phyloP scores from a whole-genome alignment of 768 basidiomycete genomes.

The Pulveroboletus sp. region DNA sequence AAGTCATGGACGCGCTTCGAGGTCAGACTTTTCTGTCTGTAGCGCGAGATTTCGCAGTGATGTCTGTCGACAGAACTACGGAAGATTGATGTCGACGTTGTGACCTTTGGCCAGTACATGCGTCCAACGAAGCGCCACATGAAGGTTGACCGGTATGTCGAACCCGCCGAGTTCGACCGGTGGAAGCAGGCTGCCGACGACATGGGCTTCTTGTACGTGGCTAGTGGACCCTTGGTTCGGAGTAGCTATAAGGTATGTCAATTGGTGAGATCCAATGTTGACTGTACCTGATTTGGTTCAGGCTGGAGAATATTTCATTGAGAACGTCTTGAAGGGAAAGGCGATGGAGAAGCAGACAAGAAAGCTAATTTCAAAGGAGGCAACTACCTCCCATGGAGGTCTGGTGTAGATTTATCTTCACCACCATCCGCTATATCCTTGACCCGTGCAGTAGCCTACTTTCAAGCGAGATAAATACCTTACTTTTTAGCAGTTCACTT shows the following conservation, averaged over 20 bases:
- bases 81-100: constrained; percentile 86
- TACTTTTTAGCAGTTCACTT: too few relatives aligned
- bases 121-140: constrained; percentile 97
- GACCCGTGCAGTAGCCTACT: too few relatives aligned
- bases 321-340: constrained; percentile 77
- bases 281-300: constrained; percentile 28
- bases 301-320: constrained; percentile 97
- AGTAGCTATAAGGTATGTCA: constrained; percentile 89
- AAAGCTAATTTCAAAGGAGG: constrained; percentile 27
- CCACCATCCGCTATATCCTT: not conserved
- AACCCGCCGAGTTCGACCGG: constrained; percentile 85
- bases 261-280: not conserved
- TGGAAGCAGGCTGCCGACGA: constrained; percentile 90
- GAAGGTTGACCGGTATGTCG: constrained; percentile 97
- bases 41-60: not conserved
- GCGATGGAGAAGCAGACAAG: constrained; percentile 38
- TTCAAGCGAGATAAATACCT: too few relatives aligned
- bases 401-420: constrained; percentile 1
- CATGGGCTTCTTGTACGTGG: constrained; percentile 96
- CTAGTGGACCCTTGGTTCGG: constrained; percentile 91
- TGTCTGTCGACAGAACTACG: constrained; percentile 65
- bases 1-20: constrained; percentile 76
- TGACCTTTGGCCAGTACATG: constrained; percentile 99
- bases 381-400: constrained; percentile 1
- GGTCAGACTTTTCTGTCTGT: constrained; percentile 43